These are phyloP conservation scores for Chionographis japonica DNA, from an alignment of 106 monocot genomes.

Conservation along the genomic window DNA sequence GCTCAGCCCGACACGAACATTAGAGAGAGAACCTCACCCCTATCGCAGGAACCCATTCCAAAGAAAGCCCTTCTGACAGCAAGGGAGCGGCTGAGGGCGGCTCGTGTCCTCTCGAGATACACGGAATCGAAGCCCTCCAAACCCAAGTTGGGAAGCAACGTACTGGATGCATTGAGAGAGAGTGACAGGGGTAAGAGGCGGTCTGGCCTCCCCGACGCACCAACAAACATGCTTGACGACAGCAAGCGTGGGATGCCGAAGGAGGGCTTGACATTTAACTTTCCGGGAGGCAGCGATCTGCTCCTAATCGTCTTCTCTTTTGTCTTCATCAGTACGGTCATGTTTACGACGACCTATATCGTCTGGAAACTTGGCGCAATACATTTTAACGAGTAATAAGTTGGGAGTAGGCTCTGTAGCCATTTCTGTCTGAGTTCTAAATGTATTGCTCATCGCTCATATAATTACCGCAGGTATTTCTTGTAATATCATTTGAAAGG, in stretches of 20 bases:
- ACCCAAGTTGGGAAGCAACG: not conserved
- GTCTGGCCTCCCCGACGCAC: not conserved
- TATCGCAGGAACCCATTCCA: too few relatives aligned
- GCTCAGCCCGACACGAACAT: too few relatives aligned
- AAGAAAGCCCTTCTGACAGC: not conserved
- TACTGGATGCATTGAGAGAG: not conserved
- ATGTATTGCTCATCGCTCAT: too few relatives aligned
- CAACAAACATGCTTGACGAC: not conserved
- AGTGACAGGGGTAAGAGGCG: not conserved
- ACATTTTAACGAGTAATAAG: not conserved
- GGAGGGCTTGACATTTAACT: not conserved
- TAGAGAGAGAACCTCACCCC: too few relatives aligned
- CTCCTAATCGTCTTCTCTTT: not conserved
- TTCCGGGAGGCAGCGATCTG: not conserved
- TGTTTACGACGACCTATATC: not conserved
- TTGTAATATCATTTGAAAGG: too few relatives aligned
- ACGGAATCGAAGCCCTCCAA: not conserved
- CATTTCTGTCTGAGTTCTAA: too few relatives aligned
- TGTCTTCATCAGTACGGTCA: not conserved
- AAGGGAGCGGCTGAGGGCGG: not conserved
- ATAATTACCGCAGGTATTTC: too few relatives aligned
- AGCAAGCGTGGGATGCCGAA: constrained; percentile 3
- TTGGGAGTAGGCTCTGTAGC: too few relatives aligned
- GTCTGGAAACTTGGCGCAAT: not conserved
- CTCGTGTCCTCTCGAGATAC: not conserved